These are phyloP conservation scores for Chaetomium strumarium DNA, from an alignment of 2,329 filamentous ascomycete species.

Conservation along the genomic window DNA sequence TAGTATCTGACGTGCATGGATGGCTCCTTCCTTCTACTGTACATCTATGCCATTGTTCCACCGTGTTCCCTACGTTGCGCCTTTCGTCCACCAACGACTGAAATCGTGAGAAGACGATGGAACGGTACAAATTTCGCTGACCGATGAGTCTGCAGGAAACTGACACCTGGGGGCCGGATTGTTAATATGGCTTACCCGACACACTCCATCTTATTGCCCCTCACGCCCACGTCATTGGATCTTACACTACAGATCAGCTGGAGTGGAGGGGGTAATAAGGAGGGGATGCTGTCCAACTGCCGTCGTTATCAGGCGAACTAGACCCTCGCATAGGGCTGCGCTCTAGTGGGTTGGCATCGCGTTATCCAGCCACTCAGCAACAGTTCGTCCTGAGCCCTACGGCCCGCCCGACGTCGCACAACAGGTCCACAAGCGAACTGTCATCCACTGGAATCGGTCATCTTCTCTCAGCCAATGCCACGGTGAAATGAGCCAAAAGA, in stretches of 20 bases:
- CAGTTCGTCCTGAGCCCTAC: slow-evolving; percentile 12
- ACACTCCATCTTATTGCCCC: slow-evolving; percentile 8
- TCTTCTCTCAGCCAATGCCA: neutral
- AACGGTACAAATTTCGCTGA: neutral
- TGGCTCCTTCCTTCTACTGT: too few species aligned
- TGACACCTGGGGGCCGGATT: neutral
- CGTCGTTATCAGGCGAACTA: neutral
- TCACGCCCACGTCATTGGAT: slow-evolving; percentile 6
- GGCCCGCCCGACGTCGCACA: slow-evolving; percentile 13
- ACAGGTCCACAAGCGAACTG: neutral
- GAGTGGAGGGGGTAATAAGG: too few species aligned
- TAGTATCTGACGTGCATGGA: too few species aligned
- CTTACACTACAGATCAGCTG: too few species aligned
- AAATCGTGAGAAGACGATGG: too few species aligned
- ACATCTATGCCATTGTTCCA: too few species aligned
- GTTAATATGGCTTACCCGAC: neutral
- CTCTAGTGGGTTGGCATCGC: neutral
- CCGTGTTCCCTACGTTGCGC: too few species aligned
- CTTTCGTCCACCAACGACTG: too few species aligned
- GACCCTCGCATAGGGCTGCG: slow-evolving; percentile 1
- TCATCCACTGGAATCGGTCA: neutral
- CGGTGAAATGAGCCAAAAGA: neutral
- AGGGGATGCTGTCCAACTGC: neutral
- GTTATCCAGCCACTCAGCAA: slow-evolving; percentile 10
- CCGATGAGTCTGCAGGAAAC: neutral